Base-by-base conservation (phyloP, 257 asterid species). In the Nicotiana undulata region DNA sequence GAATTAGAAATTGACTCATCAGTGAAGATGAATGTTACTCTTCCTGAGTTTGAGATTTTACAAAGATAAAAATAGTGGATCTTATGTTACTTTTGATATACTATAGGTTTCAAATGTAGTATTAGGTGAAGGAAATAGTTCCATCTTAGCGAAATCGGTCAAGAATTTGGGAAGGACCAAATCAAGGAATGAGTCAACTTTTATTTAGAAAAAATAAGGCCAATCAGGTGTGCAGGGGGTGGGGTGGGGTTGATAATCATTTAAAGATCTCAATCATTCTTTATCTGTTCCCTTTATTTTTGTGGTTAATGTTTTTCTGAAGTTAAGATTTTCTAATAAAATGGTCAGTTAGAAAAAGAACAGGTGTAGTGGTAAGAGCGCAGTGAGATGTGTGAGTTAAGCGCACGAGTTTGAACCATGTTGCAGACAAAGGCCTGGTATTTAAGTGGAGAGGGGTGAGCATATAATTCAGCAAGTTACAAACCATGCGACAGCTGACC, bases 21-120 rank as follows among this genome's bases (percentile, higher is more conserved):
- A 72, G 78, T 72, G 60, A 46, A 72, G 40, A 46, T 72, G 40
- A 46, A 46, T 72, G 3, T 49, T 26, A 59, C 63, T 56, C 2
- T 46, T 72, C 24, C 49, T 46, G 78, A 46, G 78, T 49, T 72
- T 13, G 78, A 56, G 78, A 72, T 46, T 72, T 72, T 72, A 24
- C 78, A 46, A 46, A 46, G 61, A 72, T 26, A 12, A 72, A 46
- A 72, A 46, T 20, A 24, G 60, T 72, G 78, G 60, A 74, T 56
- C 26, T 16, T 74, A 49, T 74, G 26, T 74, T 74, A 74, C 26
- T 74, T 74, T 22, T 74, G 61, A 26, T 1, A 49, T 49, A 24
- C 1, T 46, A 13, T 46, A 46, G 77, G 2, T 13, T 22, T 40
- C 76, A 40, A 40, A 68, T 68, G 32, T 72, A 13, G 15, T 72